Evolutionary conservation across 1,284 basidiomycete genomes (phyloP).

Genomic region (Sporisorium sorghi): DNA sequence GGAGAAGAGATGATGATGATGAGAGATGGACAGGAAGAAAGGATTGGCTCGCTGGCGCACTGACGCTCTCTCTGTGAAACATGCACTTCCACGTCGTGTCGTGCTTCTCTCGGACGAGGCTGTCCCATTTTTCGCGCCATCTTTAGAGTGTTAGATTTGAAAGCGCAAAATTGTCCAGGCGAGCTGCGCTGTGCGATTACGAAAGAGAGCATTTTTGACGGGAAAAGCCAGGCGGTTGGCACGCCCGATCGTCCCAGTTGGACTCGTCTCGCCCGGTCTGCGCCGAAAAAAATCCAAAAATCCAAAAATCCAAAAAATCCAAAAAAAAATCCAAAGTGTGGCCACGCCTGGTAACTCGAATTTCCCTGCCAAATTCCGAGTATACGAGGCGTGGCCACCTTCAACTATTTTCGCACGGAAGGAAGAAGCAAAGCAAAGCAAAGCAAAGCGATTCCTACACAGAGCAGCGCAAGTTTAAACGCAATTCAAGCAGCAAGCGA

Average conservation of each 20-base stretch:
- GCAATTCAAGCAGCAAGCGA: background rate
- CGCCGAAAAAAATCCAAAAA: no score
- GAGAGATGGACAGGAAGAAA: background rate
- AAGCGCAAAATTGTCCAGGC: background rate
- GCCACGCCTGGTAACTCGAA: no score
- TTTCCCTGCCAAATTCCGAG: no score
- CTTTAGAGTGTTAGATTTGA: slow-evolving; percentile 1
- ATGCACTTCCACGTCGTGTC: slow-evolving; percentile 9
- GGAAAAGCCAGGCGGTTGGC: no score
- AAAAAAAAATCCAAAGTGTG: no score
- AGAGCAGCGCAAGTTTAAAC: background rate
- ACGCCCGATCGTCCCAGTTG: slow-evolving; percentile 1
- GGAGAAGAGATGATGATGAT: slow-evolving; percentile 1
- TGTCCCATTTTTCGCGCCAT: background rate
- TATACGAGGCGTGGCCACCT: no score
- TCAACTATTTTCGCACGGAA: no score
- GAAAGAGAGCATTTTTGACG: no score
- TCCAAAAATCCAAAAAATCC: no score
- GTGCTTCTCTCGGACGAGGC: background rate
- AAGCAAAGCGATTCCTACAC: no score
- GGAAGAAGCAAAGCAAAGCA: no score
- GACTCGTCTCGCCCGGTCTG: background rate
- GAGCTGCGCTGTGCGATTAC: slow-evolving; percentile 1
- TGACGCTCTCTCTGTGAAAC: background rate
- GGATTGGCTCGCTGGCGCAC: background rate